Conservation (phyloP, 768 basidiomycete species). For the Leucogyrophana mollusca region DNA sequence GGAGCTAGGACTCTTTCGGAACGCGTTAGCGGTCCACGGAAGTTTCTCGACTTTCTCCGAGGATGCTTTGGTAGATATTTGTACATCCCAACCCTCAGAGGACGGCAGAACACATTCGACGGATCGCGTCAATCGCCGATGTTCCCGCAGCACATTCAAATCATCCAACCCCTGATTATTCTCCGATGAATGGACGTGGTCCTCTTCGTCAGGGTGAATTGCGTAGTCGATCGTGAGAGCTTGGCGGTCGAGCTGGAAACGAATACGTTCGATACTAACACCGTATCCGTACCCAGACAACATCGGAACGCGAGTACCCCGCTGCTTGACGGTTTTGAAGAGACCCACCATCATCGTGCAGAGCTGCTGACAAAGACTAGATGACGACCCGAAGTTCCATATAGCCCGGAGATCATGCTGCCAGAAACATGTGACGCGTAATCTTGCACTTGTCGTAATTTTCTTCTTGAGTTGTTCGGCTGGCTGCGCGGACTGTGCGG, state of each 20-base stretch:
- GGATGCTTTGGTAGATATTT: constrained; percentile 71
- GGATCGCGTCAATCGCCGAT: constrained; percentile 67
- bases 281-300: constrained; percentile 79
- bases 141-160: constrained; percentile 61
- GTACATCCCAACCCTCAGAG: constrained; percentile 84
- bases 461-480: constrained; percentile 34
- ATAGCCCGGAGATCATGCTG: constrained; percentile 88
- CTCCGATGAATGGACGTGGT: constrained; percentile 30
- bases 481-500: constrained; percentile 29
- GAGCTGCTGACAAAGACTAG: constrained; percentile 73
- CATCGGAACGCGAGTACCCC: constrained; percentile 72
- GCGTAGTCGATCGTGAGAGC: constrained; percentile 82
- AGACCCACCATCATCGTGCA: constrained; percentile 83
- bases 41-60: constrained; percentile 68
- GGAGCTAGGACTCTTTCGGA: constrained; percentile 37
- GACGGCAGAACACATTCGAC: constrained; percentile 81
- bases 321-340: constrained; percentile 76
- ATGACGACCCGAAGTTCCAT: constrained; percentile 75
- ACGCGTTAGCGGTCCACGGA: constrained; percentile 70
- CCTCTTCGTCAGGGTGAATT: constrained; percentile 75
- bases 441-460: constrained; percentile 33
- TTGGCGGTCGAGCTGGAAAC: constrained; percentile 81
- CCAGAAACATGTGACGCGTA: constrained; percentile 92
- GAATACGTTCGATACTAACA: constrained; percentile 73
- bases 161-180: constrained; percentile 56